These are phyloP conservation scores for Aspergillus hiratsukae DNA, from an alignment of 2,329 filamentous ascomycete genomes.

Conservation along the genomic window DNA sequence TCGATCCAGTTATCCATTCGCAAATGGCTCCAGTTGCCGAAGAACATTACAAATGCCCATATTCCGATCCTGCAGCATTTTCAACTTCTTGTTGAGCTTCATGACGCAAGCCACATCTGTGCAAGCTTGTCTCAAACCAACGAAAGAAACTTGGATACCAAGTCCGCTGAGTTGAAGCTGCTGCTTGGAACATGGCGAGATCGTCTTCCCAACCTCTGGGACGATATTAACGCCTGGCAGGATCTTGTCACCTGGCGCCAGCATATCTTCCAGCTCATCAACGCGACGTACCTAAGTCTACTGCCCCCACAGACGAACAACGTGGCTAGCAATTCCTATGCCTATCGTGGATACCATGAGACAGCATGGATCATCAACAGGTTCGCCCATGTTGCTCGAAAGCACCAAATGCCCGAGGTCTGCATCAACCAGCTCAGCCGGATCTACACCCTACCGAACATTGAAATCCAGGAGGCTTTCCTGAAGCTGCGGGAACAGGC, in stretches of 20 bases:
- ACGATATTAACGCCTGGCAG: constrained; percentile 99
- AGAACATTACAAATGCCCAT: constrained; percentile 88
- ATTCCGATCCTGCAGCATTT: constrained; percentile 95
- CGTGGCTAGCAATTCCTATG: constrained; percentile 84
- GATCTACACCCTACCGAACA: constrained; percentile 98
- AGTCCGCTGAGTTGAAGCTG: constrained; percentile 92
- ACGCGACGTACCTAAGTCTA: constrained; percentile 82
- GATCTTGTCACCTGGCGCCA: constrained; percentile 99
- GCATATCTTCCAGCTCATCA: constrained; percentile 97
- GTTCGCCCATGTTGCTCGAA: constrained; percentile 94
- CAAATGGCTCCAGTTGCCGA: constrained; percentile 98
- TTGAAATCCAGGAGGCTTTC: constrained; percentile 99
- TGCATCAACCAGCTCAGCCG: constrained; percentile 95
- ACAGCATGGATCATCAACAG: constrained; percentile 99
- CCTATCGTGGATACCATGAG: constrained; percentile 95
- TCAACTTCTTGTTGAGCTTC: constrained; percentile 93
- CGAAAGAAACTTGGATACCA: constrained; percentile 78
- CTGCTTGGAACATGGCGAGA: constrained; percentile 94
- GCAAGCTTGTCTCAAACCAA: constrained; percentile 83
- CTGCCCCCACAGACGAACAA: constrained; percentile 76
- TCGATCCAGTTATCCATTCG: constrained; percentile 94
- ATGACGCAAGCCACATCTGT: constrained; percentile 96
- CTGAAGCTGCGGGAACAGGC: constrained; percentile 97
- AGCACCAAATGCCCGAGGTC: constrained; percentile 93
- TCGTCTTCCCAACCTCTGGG: constrained; percentile 93